Evolutionary conservation across 495 filamentous ascomycete species (phyloP).

Genomic region (Aspergillus sclerotiicarbonarius): DNA sequence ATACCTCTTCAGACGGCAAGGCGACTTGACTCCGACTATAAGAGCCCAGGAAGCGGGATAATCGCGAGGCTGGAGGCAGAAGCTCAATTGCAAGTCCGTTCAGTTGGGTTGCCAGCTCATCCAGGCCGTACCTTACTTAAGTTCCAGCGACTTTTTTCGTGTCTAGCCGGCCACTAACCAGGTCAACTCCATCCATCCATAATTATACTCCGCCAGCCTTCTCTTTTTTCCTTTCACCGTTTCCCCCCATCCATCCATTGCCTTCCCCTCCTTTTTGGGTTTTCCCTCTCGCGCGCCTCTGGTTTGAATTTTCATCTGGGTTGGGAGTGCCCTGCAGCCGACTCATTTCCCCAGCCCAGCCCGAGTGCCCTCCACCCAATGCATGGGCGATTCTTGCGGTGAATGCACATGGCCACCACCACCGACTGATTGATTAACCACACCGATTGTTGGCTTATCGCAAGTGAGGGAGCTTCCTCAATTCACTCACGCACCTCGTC

Average conservation of each 20-base stretch:
- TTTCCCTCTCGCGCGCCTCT: neutral
- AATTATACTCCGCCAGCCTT: conserved; percentile 18
- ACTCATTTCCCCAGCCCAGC: too few species aligned
- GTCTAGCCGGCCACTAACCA: conserved; percentile 3
- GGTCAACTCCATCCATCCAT: conserved; percentile 2
- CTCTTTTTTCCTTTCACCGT: conserved; percentile 12
- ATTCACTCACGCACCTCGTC: neutral
- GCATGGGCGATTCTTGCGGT: conserved; percentile 2
- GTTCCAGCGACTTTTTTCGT: neutral
- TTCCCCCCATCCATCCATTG: conserved; percentile 16
- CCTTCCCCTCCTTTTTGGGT: conserved; percentile 6
- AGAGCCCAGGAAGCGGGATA: neutral
- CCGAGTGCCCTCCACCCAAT: neutral
- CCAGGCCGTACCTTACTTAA: conserved; percentile 4
- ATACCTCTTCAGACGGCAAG: too few species aligned
- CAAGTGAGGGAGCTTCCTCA: neutral
- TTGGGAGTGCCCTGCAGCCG: too few species aligned
- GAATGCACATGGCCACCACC: conserved; percentile 4
- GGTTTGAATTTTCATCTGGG: neutral
- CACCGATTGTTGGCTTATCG: neutral
- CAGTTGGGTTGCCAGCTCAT: neutral
- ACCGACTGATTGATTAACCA: neutral
- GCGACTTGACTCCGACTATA: neutral
- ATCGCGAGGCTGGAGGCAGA: conserved; percentile 2
- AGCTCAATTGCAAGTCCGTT: neutral